phyloP scores from a whole-genome alignment of 306 rosid species.

The Lagenaria siceraria region DNA sequence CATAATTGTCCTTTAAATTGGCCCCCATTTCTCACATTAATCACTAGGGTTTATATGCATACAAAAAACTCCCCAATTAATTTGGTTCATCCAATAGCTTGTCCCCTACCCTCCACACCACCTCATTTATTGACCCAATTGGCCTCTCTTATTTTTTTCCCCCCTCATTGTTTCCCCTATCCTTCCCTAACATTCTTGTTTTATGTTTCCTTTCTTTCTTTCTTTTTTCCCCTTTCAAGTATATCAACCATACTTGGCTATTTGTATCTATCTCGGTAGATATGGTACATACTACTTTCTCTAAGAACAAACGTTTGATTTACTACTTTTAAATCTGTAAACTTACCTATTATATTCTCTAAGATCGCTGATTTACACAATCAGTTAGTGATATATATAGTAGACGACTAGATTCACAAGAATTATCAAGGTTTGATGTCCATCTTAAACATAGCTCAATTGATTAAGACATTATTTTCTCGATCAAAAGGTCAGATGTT shows the following conservation, averaged over 20 bases:
- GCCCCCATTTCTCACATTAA: background rate
- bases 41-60: background rate
- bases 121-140: background rate
- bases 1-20: background rate
- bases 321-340: too few species aligned
- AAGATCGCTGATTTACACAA: too few species aligned
- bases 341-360: too few species aligned
- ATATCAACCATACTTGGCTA: background rate
- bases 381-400: too few species aligned
- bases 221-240: background rate
- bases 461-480: too few species aligned
- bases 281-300: background rate
- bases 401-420: too few species aligned
- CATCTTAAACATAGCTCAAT: too few species aligned
- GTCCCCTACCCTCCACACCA: conserved; percentile 4
- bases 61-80: background rate
- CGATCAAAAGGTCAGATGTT: too few species aligned
- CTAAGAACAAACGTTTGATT: background rate
- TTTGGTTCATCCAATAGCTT: background rate
- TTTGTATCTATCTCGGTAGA: background rate
- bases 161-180: background rate
- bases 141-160: background rate
- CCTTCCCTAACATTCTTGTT: background rate
- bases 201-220: background rate
- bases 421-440: too few species aligned